Base-by-base conservation (phyloP, 176 grass and related monocot species). In the Carex parvula region DNA sequence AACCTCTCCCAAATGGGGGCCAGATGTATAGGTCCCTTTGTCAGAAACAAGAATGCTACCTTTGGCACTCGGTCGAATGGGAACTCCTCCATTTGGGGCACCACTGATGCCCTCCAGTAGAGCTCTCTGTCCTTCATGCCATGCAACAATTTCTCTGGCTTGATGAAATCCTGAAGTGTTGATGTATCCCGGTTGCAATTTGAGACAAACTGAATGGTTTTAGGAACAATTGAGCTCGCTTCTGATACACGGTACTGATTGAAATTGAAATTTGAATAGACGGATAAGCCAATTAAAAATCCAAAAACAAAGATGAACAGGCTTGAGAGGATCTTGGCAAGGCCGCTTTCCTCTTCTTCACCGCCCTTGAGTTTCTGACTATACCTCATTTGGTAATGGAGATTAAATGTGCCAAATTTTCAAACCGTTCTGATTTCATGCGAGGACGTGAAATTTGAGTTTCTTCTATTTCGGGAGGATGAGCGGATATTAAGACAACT, bases 1-100 rank as follows among this genome's bases (percentile, higher is more conserved):
- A 97, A 94, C 67, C 92, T 85, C 21, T 98, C 95, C 92, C 95
- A 94, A 67, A 94, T 87, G 50, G 92, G 92, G 11, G 85, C 90
- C 15, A 98, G 70, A 29, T 90, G 92, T 55, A 94, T 67, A 22
- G 76, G 78, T 48, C 95, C 90, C 30, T 90, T 88, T 78, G 90
- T 84, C 66, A 98, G 73, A 85, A 98, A 94, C 90, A 94, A 70
- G 84, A 98, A 93, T 4, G 95, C 95, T 50, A 98, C 87, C 86
- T 92, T 98, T 15, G 95, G 92, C 81, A 88, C 87, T 42, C 90
- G 89, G 13, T 90, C 71, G 85, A 91, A 94, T 17, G 94, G 94
- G 83, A 82, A 92, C 50, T 42, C 61, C 10, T 55, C 61, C 84
- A 76, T 87, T 48, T 83, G 70, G 2, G 95, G 95, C 55, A 88